Evolutionary conservation across 2,329 filamentous ascomycete species (phyloP).

Genomic region (Claviceps fusiformis): DNA sequence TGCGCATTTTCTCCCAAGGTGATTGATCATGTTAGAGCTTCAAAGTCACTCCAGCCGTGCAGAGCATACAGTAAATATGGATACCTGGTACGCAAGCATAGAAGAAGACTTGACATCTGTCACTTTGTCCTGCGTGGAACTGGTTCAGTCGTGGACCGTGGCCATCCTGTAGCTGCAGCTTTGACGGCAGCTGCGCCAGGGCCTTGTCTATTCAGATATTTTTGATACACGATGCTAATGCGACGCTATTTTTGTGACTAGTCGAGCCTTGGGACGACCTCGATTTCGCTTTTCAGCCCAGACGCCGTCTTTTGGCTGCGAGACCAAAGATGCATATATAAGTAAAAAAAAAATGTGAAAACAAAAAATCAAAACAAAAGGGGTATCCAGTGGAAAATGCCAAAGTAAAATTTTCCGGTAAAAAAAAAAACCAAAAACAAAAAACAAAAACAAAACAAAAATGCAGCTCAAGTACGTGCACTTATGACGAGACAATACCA

Average conservation of each 20-base stretch:
- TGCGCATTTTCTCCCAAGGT: too few species aligned
- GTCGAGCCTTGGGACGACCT: neutral
- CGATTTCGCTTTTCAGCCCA: neutral
- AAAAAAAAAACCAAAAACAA: neutral
- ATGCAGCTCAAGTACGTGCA: neutral
- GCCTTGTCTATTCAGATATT: neutral
- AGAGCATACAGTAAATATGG: too few species aligned
- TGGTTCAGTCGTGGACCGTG: neutral
- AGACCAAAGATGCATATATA: neutral
- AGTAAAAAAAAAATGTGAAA: neutral
- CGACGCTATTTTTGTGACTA: neutral
- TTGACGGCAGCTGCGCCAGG: neutral
- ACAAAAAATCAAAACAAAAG: neutral
- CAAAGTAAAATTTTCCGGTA: neutral
- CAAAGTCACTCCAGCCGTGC: too few species aligned
- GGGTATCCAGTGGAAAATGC: constrained; percentile 1
- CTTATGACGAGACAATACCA: constrained; percentile 14
- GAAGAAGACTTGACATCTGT: neutral
- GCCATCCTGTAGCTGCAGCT: neutral
- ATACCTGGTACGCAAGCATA: too few species aligned
- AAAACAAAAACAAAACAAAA: neutral
- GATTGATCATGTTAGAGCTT: too few species aligned
- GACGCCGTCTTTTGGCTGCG: neutral
- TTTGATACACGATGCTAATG: constrained; percentile 2
- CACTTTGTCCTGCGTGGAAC: neutral